Base-by-base conservation (phyloP, 257 asterid genomes). In the Cynanchum wilfordii region DNA sequence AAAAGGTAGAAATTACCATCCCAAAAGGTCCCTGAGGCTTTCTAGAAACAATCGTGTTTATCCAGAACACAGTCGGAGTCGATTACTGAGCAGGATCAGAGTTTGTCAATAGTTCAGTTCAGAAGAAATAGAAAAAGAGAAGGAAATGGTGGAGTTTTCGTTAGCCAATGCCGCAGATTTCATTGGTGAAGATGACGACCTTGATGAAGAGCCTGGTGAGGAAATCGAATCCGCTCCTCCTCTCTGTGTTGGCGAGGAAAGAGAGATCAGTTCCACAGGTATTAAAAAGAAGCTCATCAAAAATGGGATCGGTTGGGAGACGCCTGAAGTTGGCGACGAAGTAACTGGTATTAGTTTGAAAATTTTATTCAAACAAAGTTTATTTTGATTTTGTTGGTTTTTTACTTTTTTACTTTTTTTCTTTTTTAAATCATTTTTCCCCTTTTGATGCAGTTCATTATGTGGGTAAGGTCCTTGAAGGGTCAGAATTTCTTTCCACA, bases 281-380 rank as follows among this genome's bases (percentile, higher is more conserved):
- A n/a, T n/a, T n/a, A n/a, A n/a, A n/a, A n/a, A n/a, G n/a, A n/a
- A n/a, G n/a, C n/a, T n/a, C n/a, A n/a, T n/a, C n/a, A n/a, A n/a
- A n/a, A n/a, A n/a, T n/a, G n/a, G 93, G 58, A 66, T 69, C 65
- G 52, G 75, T 73, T 89, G 96, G 93, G n/a, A 87, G 76, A 87
- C 88, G 55, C 91, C 93, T 47, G 85, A 78, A 24, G 76, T 81
- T 66, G 88, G 86, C 1, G 93, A 89, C 56, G n/a, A 89, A 83
- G 89, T 65, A 51, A 74, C 71, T 54, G 79, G 79, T 76, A 76
- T 36, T 59, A 27, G 62, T 50, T 69, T 29, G 47, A 30, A 10
- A 36, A n/a, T 33, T n/a, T 24, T 3, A 36, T 24, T 22, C 20
- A 44, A 16, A 11, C 3, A 45, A 67, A 33, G 16, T 17, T 16